A percentile compares a stretch with the other conserved stretches of the same genome.
These are phyloP conservation scores for Musa balbisiana DNA, from an alignment of 202 grass and related monocot genomes.

Conservation along the genomic window DNA sequence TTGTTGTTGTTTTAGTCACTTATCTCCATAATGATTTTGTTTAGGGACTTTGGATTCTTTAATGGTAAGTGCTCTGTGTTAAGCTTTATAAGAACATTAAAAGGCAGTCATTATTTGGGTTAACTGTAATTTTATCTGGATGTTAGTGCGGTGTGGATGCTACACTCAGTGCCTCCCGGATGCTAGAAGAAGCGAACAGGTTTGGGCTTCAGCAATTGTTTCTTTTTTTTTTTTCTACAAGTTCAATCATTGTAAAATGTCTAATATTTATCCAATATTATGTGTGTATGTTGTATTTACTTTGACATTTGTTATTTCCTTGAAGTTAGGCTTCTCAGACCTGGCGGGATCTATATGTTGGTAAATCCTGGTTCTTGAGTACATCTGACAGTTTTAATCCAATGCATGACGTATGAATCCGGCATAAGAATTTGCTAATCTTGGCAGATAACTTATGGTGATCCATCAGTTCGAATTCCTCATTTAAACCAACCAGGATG, in stretches of 20 bases:
- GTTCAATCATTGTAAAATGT: slow-evolving; percentile 1
- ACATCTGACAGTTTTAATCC: background rate
- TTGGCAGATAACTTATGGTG: slow-evolving; percentile 87
- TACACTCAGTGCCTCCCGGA: slow-evolving; percentile 55
- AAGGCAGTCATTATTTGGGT: slow-evolving; percentile 21
- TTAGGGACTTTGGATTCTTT: slow-evolving; percentile 89
- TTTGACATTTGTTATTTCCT: slow-evolving; percentile 22
- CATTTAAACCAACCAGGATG: slow-evolving; percentile 50
- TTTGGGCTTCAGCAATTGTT: slow-evolving; percentile 16
- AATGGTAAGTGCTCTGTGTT: slow-evolving; percentile 62
- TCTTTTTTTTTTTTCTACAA: background rate
- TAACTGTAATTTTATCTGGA: slow-evolving; percentile 23
- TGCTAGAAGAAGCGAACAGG: slow-evolving; percentile 84
- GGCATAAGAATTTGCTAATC: slow-evolving; percentile 10
- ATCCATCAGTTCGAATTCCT: slow-evolving; percentile 52
- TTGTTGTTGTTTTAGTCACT: slow-evolving; percentile 25
- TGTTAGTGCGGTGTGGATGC: slow-evolving; percentile 70
- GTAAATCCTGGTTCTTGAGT: slow-evolving; percentile 36
- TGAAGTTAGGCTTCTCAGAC: slow-evolving; percentile 57
- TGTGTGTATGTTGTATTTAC: too few species aligned
- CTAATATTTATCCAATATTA: background rate
- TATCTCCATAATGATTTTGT: slow-evolving; percentile 24
- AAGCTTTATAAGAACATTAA: slow-evolving; percentile 3
- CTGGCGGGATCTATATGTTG: slow-evolving; percentile 67
- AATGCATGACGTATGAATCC: too few species aligned